These are phyloP conservation scores for Gentiana macrophylla DNA, from an alignment of 257 asterid genomes.

Conservation along the genomic window DNA sequence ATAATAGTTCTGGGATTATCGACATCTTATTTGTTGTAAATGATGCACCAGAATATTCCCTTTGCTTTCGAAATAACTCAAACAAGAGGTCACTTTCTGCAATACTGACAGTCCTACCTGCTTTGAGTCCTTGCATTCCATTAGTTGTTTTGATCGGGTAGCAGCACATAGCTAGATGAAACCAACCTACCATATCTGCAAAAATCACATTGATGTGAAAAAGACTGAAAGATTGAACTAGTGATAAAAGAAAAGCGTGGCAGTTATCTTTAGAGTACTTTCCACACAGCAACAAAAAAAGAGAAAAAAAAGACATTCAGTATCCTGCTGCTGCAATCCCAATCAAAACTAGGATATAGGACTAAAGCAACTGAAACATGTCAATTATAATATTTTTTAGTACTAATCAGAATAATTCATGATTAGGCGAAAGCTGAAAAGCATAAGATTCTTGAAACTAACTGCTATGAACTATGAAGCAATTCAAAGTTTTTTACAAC, in stretches of 20 bases:
- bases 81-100: conserved; percentile 52
- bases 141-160: conserved; percentile 53
- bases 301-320: background rate
- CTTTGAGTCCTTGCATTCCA: conserved; percentile 36
- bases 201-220: conserved; percentile 13
- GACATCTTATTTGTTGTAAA: conserved; percentile 68
- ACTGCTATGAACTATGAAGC: background rate
- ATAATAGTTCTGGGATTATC: conserved; percentile 54
- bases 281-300: background rate
- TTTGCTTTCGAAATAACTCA: conserved; percentile 78
- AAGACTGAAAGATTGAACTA: conserved; percentile 1
- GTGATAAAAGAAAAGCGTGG: background rate
- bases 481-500: conserved; percentile 1
- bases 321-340: background rate
- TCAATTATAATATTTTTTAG: background rate
- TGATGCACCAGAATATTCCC: conserved; percentile 37
- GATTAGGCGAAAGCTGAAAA: background rate
- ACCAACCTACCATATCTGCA: conserved; percentile 89
- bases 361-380: background rate
- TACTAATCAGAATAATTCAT: background rate
- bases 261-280: background rate
- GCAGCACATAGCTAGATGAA: conserved; percentile 70
- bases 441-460: background rate
- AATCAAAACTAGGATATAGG: background rate
- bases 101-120: conserved; percentile 47